phyloP scores from a whole-genome alignment of 2,329 filamentous ascomycete genomes.

The Fusarium scirpi region DNA sequence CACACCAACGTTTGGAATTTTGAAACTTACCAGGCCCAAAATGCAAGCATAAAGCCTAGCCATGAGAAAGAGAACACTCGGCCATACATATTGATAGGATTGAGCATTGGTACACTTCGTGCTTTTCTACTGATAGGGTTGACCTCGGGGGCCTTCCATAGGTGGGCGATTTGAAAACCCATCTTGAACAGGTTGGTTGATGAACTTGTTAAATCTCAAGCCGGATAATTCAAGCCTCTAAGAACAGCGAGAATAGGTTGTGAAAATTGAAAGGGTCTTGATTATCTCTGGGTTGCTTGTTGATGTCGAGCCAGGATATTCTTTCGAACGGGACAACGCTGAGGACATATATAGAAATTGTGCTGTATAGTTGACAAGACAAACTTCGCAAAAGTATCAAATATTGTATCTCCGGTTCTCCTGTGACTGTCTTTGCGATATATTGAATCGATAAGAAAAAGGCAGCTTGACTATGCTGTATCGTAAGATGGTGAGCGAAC shows the following conservation, averaged over 20 bases:
- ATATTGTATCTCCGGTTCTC: slow-evolving; percentile 46
- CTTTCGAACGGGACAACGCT: slow-evolving; percentile 15
- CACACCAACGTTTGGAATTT: background rate
- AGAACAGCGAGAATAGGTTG: background rate
- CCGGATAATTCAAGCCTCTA: background rate
- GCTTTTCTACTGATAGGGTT: slow-evolving; percentile 90
- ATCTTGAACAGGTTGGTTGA: slow-evolving; percentile 36
- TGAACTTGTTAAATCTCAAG: background rate
- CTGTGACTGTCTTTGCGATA: slow-evolving; percentile 29
- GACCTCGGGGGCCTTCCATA: slow-evolving; percentile 70
- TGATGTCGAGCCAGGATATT: slow-evolving; percentile 27
- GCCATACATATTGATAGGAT: slow-evolving; percentile 82
- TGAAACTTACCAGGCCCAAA: slow-evolving; percentile 77
- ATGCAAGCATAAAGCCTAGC: slow-evolving; percentile 87
- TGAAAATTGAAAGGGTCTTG: background rate
- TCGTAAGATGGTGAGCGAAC: slow-evolving; percentile 23
- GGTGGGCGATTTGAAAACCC: slow-evolving; percentile 46
- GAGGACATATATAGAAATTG: slow-evolving; percentile 41
- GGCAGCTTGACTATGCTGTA: slow-evolving; percentile 22
- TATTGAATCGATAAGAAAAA: slow-evolving; percentile 36
- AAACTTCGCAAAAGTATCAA: background rate
- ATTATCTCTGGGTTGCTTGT: slow-evolving; percentile 26
- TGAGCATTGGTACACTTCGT: slow-evolving; percentile 81
- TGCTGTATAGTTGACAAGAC: slow-evolving; percentile 12
- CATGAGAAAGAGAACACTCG: slow-evolving; percentile 92